Percentiles rank a stretch among this genome's conserved stretches.
These are phyloP conservation scores for Candida jianshihensis DNA, from an alignment of 805 yeast species.

Conservation along the genomic window DNA sequence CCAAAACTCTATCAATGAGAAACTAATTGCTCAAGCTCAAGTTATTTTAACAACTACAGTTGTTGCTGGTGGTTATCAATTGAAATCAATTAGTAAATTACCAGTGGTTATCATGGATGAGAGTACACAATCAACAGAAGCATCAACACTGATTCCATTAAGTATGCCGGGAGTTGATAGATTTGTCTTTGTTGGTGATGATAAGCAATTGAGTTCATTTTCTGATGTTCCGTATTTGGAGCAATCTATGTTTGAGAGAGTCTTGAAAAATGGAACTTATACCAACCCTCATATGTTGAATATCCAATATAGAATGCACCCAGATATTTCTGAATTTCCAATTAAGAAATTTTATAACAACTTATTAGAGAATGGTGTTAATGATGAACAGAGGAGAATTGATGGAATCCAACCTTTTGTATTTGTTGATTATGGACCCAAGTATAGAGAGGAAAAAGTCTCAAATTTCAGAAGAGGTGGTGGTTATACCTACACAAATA, in stretches of 20 bases:
- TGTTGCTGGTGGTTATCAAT: slow-evolving; percentile 60
- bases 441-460: slow-evolving; percentile 40
- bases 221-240: slow-evolving; percentile 62
- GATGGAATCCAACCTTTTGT: slow-evolving; percentile 48
- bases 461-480: slow-evolving; percentile 36
- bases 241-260: slow-evolving; percentile 62
- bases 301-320: slow-evolving; percentile 66
- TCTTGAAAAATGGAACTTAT: slow-evolving; percentile 54
- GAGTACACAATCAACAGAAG: slow-evolving; percentile 71
- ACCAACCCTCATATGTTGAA: slow-evolving; percentile 60
- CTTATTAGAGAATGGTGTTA: slow-evolving; percentile 50
- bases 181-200: slow-evolving; percentile 71
- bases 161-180: slow-evolving; percentile 61
- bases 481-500: slow-evolving; percentile 55
- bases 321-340: slow-evolving; percentile 53
- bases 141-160: slow-evolving; percentile 62
- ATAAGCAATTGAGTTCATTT: slow-evolving; percentile 66
- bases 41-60: slow-evolving; percentile 70
- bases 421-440: slow-evolving; percentile 53
- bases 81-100: slow-evolving; percentile 53
- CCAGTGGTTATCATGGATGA: slow-evolving; percentile 76
- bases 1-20: slow-evolving; percentile 38
- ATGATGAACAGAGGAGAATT: slow-evolving; percentile 40
- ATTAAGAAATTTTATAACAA: slow-evolving; percentile 44
- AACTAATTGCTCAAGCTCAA: slow-evolving; percentile 54